Conservation (phyloP, 805 yeast genomes). For the Dipodascopsis uninucleata region DNA sequence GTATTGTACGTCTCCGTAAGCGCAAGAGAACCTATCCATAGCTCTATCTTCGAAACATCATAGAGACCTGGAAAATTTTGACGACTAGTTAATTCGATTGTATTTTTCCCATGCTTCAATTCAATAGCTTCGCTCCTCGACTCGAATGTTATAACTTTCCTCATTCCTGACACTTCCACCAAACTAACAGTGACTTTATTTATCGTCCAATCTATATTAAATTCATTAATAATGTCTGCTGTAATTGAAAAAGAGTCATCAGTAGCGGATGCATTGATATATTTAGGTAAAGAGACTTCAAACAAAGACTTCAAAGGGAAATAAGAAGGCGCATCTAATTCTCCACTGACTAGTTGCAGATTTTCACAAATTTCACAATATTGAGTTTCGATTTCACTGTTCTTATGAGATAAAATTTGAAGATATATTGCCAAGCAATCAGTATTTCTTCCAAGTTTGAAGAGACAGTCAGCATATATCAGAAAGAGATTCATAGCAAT, state of each 20-base stretch:
- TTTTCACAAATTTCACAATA: slow-evolving; percentile 6
- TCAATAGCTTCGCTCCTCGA: slow-evolving; percentile 7
- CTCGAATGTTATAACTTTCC: slow-evolving; percentile 14
- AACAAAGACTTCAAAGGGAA: slow-evolving; percentile 14
- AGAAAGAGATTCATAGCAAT: slow-evolving; percentile 65
- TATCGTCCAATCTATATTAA: slow-evolving; percentile 15
- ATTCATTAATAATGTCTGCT: slow-evolving; percentile 9
- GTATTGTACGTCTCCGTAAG: slow-evolving; percentile 30
- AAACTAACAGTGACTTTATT: slow-evolving; percentile 11
- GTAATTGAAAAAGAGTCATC: slow-evolving; percentile 20
- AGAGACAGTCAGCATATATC: slow-evolving; percentile 64
- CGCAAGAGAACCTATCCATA: slow-evolving; percentile 32
- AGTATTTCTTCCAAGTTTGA: slow-evolving; percentile 28
- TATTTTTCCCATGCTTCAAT: slow-evolving; percentile 15
- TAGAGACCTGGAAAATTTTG: slow-evolving; percentile 41
- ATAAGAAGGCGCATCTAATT: slow-evolving; percentile 5
- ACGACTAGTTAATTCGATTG: slow-evolving; percentile 31
- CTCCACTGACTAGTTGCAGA: slow-evolving; percentile 7
- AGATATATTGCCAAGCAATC: slow-evolving; percentile 30
- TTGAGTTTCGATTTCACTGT: neutral
- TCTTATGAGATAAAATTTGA: slow-evolving; percentile 13
- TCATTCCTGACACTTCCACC: slow-evolving; percentile 22
- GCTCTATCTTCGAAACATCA: slow-evolving; percentile 32
- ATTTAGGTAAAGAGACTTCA: neutral
- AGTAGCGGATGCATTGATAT: slow-evolving; percentile 4